Base-by-base conservation (phyloP, 257 asterid species). In the Solanum stenotomum region DNA sequence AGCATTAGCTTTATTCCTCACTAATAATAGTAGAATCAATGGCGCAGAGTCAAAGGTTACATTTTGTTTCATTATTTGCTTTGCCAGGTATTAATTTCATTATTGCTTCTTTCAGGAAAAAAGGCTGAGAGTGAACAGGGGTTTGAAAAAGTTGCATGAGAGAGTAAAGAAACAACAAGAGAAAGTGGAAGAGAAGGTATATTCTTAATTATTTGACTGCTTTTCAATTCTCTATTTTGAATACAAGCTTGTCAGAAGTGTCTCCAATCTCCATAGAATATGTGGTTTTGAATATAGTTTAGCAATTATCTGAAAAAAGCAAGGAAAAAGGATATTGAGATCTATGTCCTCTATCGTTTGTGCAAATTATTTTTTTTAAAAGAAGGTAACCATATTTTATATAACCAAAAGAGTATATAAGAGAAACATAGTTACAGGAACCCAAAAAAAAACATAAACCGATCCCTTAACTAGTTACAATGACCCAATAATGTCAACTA, bases 121-220 rank as follows among this genome's bases (percentile, higher is more conserved):
- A 87, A 88, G 94, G 90, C 84, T 94, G 91, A 90, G 95, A 90
- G 96, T 93, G 87, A 91, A 94, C 83, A 79, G 90, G 89, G 91
- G 94, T 14, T 88, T 93, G 68, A 90, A 92, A 71, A 93, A 90
- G 89, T 76, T 94, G 92, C 94, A 87, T 0, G 95, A 93, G 92
- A 90, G 91, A 92, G 94, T 94, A 82, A 94, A 94, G 91, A 88
- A 94, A 85, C 96, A 93, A 6, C 96, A 94, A 90, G 96, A 93
- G 86, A 94, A 90, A 89, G 96, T 94, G 86, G 95, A 92, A 84
- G 94, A 93, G 88, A 94, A 90, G 95, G 95, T 94, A 90, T 49
- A 84, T 25, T 37, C 75, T 84, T 56, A 71, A 31, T 22, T 84
- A 31, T 49, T 1, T 31, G 27, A 31, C 85, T 81, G 18, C 27